phyloP scores from a whole-genome alignment of 495 filamentous ascomycete genomes.

The Hyaloscypha bicolor region DNA sequence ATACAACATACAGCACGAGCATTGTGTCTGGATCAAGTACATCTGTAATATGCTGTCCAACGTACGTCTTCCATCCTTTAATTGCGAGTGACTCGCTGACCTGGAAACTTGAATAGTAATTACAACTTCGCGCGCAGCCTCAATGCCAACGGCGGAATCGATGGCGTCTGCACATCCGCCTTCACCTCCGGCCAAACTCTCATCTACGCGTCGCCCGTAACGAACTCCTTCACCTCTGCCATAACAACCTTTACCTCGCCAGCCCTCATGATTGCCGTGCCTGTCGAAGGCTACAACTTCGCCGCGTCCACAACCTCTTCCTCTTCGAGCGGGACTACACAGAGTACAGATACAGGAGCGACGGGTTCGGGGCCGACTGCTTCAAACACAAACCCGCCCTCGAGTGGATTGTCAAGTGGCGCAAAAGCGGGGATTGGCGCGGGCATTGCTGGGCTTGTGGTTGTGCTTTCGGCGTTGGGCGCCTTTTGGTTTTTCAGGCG shows the following conservation, averaged over 20 bases:
- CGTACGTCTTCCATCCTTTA: not conserved
- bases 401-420: not conserved
- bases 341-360: no score
- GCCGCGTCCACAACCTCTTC: not conserved
- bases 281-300: constrained; percentile 15
- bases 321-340: no score
- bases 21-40: constrained; percentile 6
- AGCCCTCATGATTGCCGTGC: constrained; percentile 5
- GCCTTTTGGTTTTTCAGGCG: constrained; percentile 1
- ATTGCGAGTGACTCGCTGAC: not conserved
- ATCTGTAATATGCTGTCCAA: constrained; percentile 13
- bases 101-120: not conserved
- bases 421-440: constrained; percentile 12
- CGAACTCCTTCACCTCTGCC: constrained; percentile 7
- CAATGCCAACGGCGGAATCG: constrained; percentile 2
- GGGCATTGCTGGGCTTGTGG: not conserved
- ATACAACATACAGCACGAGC: constrained; percentile 10
- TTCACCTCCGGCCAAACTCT: constrained; percentile 7
- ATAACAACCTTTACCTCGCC: not conserved
- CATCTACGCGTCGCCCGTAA: constrained; percentile 9
- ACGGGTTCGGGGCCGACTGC: not conserved
- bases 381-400: constrained; percentile 3
- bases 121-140: constrained; percentile 10
- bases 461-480: not conserved
- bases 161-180: constrained; percentile 11